Base-by-base conservation (phyloP, 1,139 yeast genomes). In the Hansenula lynferdii region DNA sequence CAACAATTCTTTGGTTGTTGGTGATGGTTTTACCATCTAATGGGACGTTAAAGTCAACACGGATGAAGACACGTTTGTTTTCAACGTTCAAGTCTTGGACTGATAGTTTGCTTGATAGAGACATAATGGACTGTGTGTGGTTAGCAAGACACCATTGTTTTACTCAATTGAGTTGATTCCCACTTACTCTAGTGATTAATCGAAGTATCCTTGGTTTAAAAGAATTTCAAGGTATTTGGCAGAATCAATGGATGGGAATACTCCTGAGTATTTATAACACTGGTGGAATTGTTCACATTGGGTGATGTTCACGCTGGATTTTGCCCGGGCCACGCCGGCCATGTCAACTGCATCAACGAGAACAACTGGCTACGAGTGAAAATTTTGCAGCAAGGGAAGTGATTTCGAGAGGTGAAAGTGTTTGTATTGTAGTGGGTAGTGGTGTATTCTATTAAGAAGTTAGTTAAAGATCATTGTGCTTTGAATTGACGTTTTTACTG, bases 1-100 rank as follows among this genome's bases (percentile, higher is more conserved):
- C 97, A 56, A 87, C 97, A 64, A 90, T 90, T 72, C 97, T 82
- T 74, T 90, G 97, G 74, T 90, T 90, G 81, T 92, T 90, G 75
- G 97, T 90, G 77, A 90, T 90, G 63, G 82, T 87, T 60, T 76
- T 80, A 53, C 96, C 97, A 62, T 90, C 96, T 57, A 90, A 79
- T 60, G 97, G 97, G 53, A 92, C 97, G 70, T 92, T 90, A 80
- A 90, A 90, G 70, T 90, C 95, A 50, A 89, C 96, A 70, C 97
- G 84, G 75, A 90, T 87, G 70, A 90, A 87, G 61, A 90, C 97
- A 62, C 95, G 79, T 76, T 89, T 89, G 66, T 77, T 89, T 60
- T 82, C 66, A 67, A 86, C 81, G 64, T 79, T 78, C 56, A 92
- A 74, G 69, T 90, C 97, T 64, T 83, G 80, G 65, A 90, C 95